Evolutionary conservation across 192 early-diverging fungal species (phyloP).

Genomic region (Rhizoclosmatium sp.): DNA sequence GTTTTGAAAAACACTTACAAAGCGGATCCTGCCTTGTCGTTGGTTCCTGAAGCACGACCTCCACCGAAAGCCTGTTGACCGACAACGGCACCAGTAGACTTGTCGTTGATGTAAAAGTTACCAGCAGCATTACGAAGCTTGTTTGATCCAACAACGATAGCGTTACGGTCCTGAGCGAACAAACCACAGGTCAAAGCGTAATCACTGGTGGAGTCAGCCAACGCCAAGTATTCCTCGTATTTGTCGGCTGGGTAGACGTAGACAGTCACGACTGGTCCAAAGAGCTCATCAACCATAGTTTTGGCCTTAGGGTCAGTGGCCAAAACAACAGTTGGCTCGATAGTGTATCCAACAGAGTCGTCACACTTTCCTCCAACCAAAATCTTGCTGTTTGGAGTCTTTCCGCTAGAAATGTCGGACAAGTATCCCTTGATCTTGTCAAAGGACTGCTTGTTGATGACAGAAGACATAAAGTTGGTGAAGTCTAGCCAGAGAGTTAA

Average conservation of each 20-base stretch:
- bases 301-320: slow-evolving; percentile 83
- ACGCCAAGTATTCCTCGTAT: slow-evolving; percentile 75
- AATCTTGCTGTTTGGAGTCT: slow-evolving; percentile 72
- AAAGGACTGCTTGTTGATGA: slow-evolving; percentile 93
- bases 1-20: slow-evolving; percentile 52
- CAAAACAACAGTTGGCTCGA: slow-evolving; percentile 90
- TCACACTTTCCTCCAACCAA: slow-evolving; percentile 91
- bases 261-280: slow-evolving; percentile 94
- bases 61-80: slow-evolving; percentile 98
- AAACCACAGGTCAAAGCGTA: slow-evolving; percentile 93
- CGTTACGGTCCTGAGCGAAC: slow-evolving; percentile 88
- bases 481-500: slow-evolving; percentile 61
- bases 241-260: slow-evolving; percentile 88
- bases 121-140: slow-evolving; percentile 88
- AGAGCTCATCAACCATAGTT: slow-evolving; percentile 96
- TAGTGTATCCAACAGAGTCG: slow-evolving; percentile 85
- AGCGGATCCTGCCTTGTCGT: slow-evolving; percentile 93
- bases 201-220: slow-evolving; percentile 77
- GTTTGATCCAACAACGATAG: slow-evolving; percentile 75
- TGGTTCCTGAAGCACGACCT: slow-evolving; percentile 92
- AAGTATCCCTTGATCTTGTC: slow-evolving; percentile 94
- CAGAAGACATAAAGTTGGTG: slow-evolving; percentile 84
- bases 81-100: slow-evolving; percentile 96
- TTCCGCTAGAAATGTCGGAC: slow-evolving; percentile 76
- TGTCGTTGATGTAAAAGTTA: slow-evolving; percentile 99